Conservation (phyloP, 257 asterid genomes). For the Eucommia ulmoides region DNA sequence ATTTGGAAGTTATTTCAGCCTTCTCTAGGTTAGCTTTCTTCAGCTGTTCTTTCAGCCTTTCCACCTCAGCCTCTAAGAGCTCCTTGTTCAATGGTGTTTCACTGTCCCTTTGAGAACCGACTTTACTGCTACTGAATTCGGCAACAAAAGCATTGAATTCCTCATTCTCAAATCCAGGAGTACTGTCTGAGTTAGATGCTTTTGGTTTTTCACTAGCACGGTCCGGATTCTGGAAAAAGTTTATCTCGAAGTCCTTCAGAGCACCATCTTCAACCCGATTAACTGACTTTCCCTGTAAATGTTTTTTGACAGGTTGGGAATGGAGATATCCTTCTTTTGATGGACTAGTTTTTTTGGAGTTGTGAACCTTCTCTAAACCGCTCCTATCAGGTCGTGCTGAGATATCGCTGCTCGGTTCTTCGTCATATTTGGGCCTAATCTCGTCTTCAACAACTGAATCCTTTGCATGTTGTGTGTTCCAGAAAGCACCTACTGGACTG, state of each 20-base stretch:
- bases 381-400: constrained; percentile 32
- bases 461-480: constrained; percentile 79
- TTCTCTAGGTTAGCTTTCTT: constrained; percentile 53
- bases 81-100: constrained; percentile 47
- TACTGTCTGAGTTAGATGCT: constrained; percentile 34
- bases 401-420: constrained; percentile 27
- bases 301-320: constrained; percentile 19
- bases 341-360: constrained; percentile 15
- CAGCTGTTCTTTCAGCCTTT: constrained; percentile 74
- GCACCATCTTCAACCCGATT: constrained; percentile 18
- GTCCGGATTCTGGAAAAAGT: constrained; percentile 37
- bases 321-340: constrained; percentile 18
- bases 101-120: constrained; percentile 30
- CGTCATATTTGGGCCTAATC: constrained; percentile 47
- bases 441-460: constrained; percentile 46
- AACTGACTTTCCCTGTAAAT: constrained; percentile 17
- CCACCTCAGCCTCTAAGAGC: constrained; percentile 54
- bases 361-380: constrained; percentile 15
- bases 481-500: constrained; percentile 75
- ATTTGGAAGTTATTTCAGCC: constrained; percentile 72
- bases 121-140: constrained; percentile 40
- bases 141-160: constrained; percentile 61
- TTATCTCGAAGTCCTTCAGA: constrained; percentile 25
- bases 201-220: constrained; percentile 22
- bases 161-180: constrained; percentile 33